These are phyloP conservation scores for Nevesoporus exiguus DNA, from an alignment of 768 basidiomycete species.

Conservation along the genomic window DNA sequence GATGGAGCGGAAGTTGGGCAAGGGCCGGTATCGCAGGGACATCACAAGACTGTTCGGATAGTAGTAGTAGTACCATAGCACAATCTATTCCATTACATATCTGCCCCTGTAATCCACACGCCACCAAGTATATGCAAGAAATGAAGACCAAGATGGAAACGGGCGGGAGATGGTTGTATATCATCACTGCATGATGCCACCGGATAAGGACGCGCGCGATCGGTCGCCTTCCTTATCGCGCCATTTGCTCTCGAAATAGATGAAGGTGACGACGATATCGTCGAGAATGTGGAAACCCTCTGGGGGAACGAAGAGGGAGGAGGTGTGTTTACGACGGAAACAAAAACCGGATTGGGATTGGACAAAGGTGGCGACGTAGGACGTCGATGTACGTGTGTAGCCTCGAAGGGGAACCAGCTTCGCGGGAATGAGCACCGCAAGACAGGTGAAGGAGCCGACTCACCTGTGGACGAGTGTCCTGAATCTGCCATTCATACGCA, in stretches of 20 bases:
- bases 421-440: neutral
- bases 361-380: conserved; percentile 30
- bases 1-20: conserved; percentile 20
- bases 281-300: conserved; percentile 31
- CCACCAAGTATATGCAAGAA: neutral
- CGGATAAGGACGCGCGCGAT: conserved; percentile 8
- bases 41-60: conserved; percentile 15
- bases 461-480: conserved; percentile 23
- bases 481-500: conserved; percentile 30
- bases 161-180: neutral
- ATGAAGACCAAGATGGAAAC: neutral
- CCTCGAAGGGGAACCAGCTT: conserved; percentile 27
- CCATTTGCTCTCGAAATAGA: conserved; percentile 34
- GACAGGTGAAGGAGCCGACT: neutral
- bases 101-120: neutral
- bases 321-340: conserved; percentile 12
- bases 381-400: neutral
- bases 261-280: conserved; percentile 36
- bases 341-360: conserved; percentile 14
- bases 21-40: conserved; percentile 3
- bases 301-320: conserved; percentile 27
- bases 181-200: neutral
- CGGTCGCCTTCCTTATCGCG: conserved; percentile 21
- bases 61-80: neutral
- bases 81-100: neutral